Evolutionary conservation across 306 rosid species (phyloP).

Genomic region (Cyclanthera cordifolia): DNA sequence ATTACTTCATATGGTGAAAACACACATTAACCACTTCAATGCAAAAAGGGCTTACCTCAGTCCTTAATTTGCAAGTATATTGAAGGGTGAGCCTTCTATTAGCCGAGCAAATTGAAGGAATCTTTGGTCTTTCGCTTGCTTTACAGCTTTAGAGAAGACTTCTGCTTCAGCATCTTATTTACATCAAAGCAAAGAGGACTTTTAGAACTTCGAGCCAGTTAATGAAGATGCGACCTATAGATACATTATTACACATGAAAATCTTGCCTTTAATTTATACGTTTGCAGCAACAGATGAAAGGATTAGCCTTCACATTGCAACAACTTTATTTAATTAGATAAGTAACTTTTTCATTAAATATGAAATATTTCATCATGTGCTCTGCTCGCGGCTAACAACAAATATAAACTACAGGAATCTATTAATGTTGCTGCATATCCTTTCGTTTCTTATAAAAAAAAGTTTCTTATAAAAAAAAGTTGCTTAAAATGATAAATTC

Average conservation of each 20-base stretch:
- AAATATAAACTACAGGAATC: not conserved
- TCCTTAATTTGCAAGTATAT: slow-evolving; percentile 5
- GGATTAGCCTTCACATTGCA: not conserved
- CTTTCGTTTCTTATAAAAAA: too few relatives aligned
- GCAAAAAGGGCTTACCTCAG: slow-evolving; percentile 6
- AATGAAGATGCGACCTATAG: not conserved
- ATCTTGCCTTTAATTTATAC: not conserved
- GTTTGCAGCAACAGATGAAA: not conserved
- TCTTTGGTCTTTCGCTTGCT: not conserved
- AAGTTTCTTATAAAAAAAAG: too few relatives aligned
- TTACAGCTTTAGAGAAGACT: not conserved
- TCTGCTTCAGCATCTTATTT: slow-evolving; percentile 8
- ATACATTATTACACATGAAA: not conserved
- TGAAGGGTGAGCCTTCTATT: slow-evolving; percentile 6
- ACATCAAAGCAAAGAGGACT: not conserved
- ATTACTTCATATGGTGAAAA: not conserved
- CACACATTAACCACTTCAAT: slow-evolving; percentile 4
- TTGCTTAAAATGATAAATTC: not conserved
- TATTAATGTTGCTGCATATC: not conserved
- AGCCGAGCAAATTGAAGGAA: slow-evolving; percentile 5
- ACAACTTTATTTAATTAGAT: too few relatives aligned
- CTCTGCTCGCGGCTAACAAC: not conserved
- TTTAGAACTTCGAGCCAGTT: not conserved
- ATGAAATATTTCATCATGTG: too few relatives aligned
- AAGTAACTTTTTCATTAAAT: too few relatives aligned